Percentiles rank a stretch among this genome's conserved stretches.
Conservation (phyloP, 2,329 filamentous ascomycete species). For the Arthrobotrys musiformis region DNA sequence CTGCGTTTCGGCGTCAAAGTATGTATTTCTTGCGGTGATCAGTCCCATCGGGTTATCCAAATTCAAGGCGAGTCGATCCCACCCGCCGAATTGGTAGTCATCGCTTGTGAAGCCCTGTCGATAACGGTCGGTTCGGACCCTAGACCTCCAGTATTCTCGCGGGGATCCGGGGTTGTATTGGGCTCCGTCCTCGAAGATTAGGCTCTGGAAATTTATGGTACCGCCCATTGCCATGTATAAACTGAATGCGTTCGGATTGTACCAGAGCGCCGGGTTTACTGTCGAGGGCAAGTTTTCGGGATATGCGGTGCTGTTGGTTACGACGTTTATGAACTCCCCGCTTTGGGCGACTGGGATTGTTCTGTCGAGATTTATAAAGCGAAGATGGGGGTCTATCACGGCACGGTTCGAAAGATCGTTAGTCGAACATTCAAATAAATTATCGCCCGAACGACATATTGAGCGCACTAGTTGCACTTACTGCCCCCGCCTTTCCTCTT, state of each 20-base stretch:
- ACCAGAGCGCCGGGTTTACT: neutral
- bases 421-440: neutral
- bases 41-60: neutral
- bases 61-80: neutral
- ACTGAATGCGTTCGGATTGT: neutral
- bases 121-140: neutral
- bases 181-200: neutral
- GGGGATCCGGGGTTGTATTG: neutral
- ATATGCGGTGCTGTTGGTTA: neutral
- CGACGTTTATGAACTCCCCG: neutral
- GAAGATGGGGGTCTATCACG: slow-evolving; percentile 1
- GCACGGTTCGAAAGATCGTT: neutral
- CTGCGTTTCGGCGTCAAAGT: neutral
- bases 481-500: neutral
- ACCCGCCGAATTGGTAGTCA: neutral
- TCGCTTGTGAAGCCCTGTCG: neutral
- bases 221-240: slow-evolving; percentile 8
- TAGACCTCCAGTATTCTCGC: neutral
- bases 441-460: neutral
- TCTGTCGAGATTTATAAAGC: neutral
- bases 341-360: neutral
- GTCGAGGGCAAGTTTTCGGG: neutral
- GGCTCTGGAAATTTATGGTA: neutral
- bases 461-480: neutral
- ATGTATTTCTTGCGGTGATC: neutral